A percentile compares a stretch with the other conserved stretches of the same genome.
Evolutionary conservation across 768 basidiomycete species (phyloP).

Genomic region (Amanita polypyramis): DNA sequence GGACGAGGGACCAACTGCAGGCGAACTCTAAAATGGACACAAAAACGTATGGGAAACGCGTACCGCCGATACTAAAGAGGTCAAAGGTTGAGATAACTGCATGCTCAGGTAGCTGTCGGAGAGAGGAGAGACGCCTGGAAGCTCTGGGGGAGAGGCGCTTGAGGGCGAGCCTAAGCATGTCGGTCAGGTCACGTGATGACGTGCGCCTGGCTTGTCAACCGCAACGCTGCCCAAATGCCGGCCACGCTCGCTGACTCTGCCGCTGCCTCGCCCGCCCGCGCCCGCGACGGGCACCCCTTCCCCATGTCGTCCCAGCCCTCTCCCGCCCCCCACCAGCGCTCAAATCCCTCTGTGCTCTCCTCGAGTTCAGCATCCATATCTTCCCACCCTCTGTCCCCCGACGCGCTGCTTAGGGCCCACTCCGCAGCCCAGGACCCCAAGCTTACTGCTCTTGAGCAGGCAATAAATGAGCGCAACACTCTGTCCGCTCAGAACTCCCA

Average conservation of each 20-base stretch:
- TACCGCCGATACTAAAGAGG: constrained; percentile 84
- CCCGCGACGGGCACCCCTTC: neutral
- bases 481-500: constrained; percentile 79
- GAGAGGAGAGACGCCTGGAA: no score
- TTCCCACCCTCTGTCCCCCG: constrained; percentile 29
- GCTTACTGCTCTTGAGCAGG: constrained; percentile 63
- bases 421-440: constrained; percentile 42
- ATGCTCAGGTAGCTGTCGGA: constrained; percentile 26
- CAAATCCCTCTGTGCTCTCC: neutral
- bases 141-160: no score
- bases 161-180: no score
- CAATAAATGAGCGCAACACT: constrained; percentile 70
- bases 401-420: constrained; percentile 46
- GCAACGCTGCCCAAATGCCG: neutral
- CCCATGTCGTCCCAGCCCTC: constrained; percentile 2
- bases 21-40: constrained; percentile 6
- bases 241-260: neutral
- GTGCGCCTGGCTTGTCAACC: neutral
- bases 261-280: neutral
- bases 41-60: constrained; percentile 13
- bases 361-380: neutral
- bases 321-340: neutral
- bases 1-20: constrained; percentile 37
- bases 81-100: constrained; percentile 93
- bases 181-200: neutral